Evolutionary conservation across 257 asterid genomes (phyloP), one percentile per base, ranked within the genome.

Genomic region (Scutellaria baicalensis): DNA sequence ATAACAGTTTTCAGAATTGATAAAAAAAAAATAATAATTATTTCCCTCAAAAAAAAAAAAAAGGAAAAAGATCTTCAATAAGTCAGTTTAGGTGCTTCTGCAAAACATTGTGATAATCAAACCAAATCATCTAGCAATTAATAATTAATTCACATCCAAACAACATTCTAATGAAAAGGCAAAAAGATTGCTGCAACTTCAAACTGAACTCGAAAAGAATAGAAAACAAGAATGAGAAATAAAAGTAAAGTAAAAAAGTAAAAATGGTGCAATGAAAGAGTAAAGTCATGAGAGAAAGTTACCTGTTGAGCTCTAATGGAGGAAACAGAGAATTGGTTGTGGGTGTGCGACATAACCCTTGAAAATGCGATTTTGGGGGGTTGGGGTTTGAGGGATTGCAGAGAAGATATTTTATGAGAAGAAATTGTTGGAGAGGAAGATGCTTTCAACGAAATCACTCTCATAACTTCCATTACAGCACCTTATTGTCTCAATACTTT

Each of bases 221-320:
- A 6, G 20, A 6, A 18, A 48, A 64, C 59, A 33, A 40, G 27
- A 39, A 51, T 33, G 8, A 10, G 20, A 59, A 21, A 6, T 17
- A 17, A 36, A 63, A 20, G 8, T 18, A 12, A 61, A 51, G 4
- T 18, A 44, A 23, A 66, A 44, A 39, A 5, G 14, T 2, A 38
- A 5, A 3, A 23, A 64, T 6, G 23, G 33, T n/a, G 21, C 27
- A 8, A 35, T 52, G 8, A 43, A 62, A 18, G 1, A 64, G 3
- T 5, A 21, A 40, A 58, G 6, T 47, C 20, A 8, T 12, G 50
- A 55, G 70, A 42, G 39, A 4, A 11, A 18, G 18, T 40, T 59
- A 89, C 98, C 98, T 83, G 84, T 61, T 88, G 96, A 80, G 94
- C 88, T 74, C 69, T 78, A 59, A 75, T 72, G 75, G 88, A 18